Percentiles rank a stretch among this genome's conserved stretches.
phyloP scores from a whole-genome alignment of 805 yeast species.

The Wickerhamiella allomyrinae region DNA sequence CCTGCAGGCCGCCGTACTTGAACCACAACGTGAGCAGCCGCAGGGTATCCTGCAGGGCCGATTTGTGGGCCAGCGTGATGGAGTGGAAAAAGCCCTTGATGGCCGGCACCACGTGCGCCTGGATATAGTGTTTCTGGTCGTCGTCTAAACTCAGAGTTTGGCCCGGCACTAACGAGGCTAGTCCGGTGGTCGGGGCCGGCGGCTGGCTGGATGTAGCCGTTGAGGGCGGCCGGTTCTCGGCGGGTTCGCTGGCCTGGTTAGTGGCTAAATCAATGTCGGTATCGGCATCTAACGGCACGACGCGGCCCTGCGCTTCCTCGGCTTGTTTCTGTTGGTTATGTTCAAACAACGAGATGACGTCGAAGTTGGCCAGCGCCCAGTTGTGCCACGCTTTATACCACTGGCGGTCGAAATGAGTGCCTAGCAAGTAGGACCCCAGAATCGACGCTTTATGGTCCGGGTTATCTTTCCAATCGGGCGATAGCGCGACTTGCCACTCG shows the following conservation, averaged over 20 bases:
- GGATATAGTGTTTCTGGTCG: constrained; percentile 35
- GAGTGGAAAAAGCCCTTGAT: constrained; percentile 93
- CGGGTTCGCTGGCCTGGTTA: background rate
- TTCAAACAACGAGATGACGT: constrained; percentile 59
- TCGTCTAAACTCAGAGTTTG: constrained; percentile 16
- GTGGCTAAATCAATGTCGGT: too few species aligned
- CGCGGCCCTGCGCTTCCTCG: constrained; percentile 7
- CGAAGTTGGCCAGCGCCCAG: constrained; percentile 97
- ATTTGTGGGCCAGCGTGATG: constrained; percentile 70
- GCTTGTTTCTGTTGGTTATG: constrained; percentile 11
- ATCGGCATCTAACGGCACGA: background rate
- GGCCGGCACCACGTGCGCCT: constrained; percentile 88
- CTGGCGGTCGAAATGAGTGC: constrained; percentile 80
- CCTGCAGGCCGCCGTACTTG: constrained; percentile 85
- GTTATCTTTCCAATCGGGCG: constrained; percentile 65
- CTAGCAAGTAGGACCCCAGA: constrained; percentile 78
- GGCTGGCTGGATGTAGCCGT: background rate
- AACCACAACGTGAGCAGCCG: constrained; percentile 89
- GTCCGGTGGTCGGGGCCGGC: background rate
- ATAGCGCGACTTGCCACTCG: constrained; percentile 87
- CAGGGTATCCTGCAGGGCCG: constrained; percentile 83
- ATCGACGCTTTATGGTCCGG: constrained; percentile 58
- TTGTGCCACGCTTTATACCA: constrained; percentile 99
- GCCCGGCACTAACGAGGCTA: constrained; percentile 10
- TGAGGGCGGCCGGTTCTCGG: background rate